These are phyloP conservation scores for Capsella rubella DNA, from an alignment of 441 rosid genomes.

Conservation along the genomic window DNA sequence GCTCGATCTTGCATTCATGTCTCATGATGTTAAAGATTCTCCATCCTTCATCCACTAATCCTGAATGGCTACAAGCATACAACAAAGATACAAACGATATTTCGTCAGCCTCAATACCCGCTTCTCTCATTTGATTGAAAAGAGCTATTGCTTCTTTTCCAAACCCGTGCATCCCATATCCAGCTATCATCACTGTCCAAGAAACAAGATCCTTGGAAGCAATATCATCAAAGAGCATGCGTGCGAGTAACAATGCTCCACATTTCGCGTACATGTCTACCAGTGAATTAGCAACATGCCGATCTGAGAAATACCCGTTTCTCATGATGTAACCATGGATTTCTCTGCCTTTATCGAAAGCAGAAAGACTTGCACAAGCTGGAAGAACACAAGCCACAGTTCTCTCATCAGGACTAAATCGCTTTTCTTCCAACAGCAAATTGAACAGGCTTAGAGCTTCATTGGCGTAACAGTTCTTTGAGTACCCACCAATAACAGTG, in stretches of 20 bases:
- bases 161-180: constrained; percentile 86
- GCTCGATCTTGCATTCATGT: constrained; percentile 65
- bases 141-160: constrained; percentile 64
- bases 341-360: constrained; percentile 74
- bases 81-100: constrained; percentile 68
- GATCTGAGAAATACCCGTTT: constrained; percentile 56
- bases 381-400: constrained; percentile 77
- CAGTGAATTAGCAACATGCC: constrained; percentile 66
- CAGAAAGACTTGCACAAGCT: constrained; percentile 79
- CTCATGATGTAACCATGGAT: constrained; percentile 65
- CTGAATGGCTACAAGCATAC: constrained; percentile 78
- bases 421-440: constrained; percentile 51
- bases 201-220: constrained; percentile 69
- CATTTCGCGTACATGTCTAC: constrained; percentile 77
- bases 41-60: constrained; percentile 76
- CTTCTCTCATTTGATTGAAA: constrained; percentile 57
- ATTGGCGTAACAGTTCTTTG: constrained; percentile 61
- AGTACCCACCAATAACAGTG: constrained; percentile 75
- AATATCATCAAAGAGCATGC: constrained; percentile 60
- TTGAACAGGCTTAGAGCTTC: constrained; percentile 65
- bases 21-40: constrained; percentile 72
- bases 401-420: constrained; percentile 55
- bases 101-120: constrained; percentile 59
- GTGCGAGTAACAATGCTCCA: constrained; percentile 63
- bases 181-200: constrained; percentile 87